These are phyloP conservation scores for Akanthomyces dipterigenus DNA, from an alignment of 2,329 filamentous ascomycete genomes.

Conservation along the genomic window DNA sequence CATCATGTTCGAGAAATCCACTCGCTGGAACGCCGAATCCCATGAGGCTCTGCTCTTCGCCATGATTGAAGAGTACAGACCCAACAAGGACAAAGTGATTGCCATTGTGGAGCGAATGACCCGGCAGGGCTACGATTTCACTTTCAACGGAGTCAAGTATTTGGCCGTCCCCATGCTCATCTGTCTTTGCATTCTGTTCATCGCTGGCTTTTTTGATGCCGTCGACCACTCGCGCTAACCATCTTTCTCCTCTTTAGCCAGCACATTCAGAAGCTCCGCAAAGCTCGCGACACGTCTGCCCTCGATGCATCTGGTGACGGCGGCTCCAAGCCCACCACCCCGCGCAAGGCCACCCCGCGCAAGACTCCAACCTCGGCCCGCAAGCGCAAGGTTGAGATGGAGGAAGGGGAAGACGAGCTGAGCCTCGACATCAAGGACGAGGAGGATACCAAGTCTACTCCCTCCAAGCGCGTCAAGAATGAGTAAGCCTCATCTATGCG, in stretches of 20 bases:
- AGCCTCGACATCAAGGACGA: slow-evolving; percentile 16
- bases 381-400: slow-evolving; percentile 16
- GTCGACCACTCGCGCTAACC: background rate
- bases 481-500: background rate
- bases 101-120: slow-evolving; percentile 26
- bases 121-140: slow-evolving; percentile 31
- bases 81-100: slow-evolving; percentile 26
- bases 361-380: slow-evolving; percentile 25
- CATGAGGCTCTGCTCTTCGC: slow-evolving; percentile 33
- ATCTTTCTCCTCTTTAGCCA: slow-evolving; percentile 27
- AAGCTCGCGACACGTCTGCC: slow-evolving; percentile 24
- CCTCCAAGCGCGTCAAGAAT: slow-evolving; percentile 20
- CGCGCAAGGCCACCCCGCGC: slow-evolving; percentile 22
- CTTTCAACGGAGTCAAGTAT: slow-evolving; percentile 35
- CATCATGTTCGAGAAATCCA: slow-evolving; percentile 18
- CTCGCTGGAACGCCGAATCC: slow-evolving; percentile 28
- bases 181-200: background rate
- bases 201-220: background rate
- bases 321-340: slow-evolving; percentile 17
- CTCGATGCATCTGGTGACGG: slow-evolving; percentile 17
- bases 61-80: slow-evolving; percentile 30
- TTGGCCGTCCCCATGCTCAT: background rate
- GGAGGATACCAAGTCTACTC: slow-evolving; percentile 12
- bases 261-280: slow-evolving; percentile 40
- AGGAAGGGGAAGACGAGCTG: slow-evolving; percentile 13